Percentiles rank a stretch among this genome's conserved stretches.
phyloP scores from a whole-genome alignment of 2,329 filamentous ascomycete species.

The Teratosphaeriaceae sp. region DNA sequence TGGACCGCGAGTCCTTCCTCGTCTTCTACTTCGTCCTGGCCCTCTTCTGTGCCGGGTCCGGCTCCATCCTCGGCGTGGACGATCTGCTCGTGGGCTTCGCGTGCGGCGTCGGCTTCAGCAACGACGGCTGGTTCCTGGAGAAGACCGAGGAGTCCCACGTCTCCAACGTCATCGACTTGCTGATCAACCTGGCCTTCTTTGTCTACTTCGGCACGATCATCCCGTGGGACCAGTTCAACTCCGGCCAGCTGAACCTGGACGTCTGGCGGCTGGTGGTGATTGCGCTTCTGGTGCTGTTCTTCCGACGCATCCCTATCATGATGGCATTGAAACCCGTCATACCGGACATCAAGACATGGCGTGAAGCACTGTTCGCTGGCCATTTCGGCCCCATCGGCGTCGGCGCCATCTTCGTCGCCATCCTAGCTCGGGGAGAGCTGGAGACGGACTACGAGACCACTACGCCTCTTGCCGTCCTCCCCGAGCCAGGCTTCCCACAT shows the following conservation, averaged over 20 bases:
- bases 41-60: constrained; percentile 90
- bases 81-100: constrained; percentile 93
- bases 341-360: constrained; percentile 96
- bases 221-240: constrained; percentile 89
- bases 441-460: constrained; percentile 58
- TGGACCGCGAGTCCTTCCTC: constrained; percentile 94
- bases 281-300: constrained; percentile 87
- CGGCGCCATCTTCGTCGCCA: constrained; percentile 90
- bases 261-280: constrained; percentile 93
- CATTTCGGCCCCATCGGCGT: constrained; percentile 98
- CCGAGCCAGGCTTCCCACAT: constrained; percentile 52
- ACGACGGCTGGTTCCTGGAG: constrained; percentile 97
- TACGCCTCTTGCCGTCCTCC: constrained; percentile 62
- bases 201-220: constrained; percentile 97
- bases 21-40: constrained; percentile 98
- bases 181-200: constrained; percentile 96
- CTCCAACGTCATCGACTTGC: constrained; percentile 95
- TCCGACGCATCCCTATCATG: constrained; percentile 95
- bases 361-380: constrained; percentile 91
- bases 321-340: constrained; percentile 83
- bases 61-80: constrained; percentile 84
- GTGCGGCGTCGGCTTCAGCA: constrained; percentile 96
- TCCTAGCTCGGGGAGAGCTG: constrained; percentile 86
- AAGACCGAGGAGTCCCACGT: constrained; percentile 98
- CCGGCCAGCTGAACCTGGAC: constrained; percentile 60